Conservation (phyloP, 2,329 filamentous ascomycete species). For the Ceratocystis eucalypticola region DNA sequence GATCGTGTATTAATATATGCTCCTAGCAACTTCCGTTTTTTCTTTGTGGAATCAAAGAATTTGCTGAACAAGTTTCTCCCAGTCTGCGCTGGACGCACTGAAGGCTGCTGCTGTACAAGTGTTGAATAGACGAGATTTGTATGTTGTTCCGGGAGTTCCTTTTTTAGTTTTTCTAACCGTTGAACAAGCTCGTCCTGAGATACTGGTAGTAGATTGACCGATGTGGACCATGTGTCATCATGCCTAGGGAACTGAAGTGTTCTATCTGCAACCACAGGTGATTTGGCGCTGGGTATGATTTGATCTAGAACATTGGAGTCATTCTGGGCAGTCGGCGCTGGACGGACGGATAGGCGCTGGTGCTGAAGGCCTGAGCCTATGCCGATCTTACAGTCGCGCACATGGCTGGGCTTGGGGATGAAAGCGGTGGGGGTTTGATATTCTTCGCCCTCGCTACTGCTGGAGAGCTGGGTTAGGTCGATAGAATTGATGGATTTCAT, state of each 20-base stretch:
- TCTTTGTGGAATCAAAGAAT: not conserved
- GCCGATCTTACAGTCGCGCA: not conserved
- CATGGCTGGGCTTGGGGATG: not conserved
- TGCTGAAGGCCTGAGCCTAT: not conserved
- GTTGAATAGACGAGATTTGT: slow-evolving; percentile 10
- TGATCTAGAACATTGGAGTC: not conserved
- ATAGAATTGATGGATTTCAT: slow-evolving; percentile 9
- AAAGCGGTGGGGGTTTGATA: not conserved
- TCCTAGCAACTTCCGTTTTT: not conserved
- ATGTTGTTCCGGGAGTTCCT: slow-evolving; percentile 6
- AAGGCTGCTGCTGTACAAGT: slow-evolving; percentile 1
- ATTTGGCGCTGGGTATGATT: not conserved
- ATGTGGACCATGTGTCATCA: not conserved
- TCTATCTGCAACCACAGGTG: not conserved
- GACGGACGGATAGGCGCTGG: not conserved
- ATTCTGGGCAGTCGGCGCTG: not conserved
- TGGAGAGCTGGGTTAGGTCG: slow-evolving; percentile 11
- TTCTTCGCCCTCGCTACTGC: slow-evolving; percentile 1
- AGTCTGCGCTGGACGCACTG: not conserved
- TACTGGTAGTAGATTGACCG: too few relatives aligned
- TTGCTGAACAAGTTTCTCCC: not conserved
- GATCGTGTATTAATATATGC: not conserved
- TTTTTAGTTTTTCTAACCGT: not conserved
- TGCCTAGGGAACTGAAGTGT: not conserved
- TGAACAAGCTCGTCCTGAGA: not conserved